Percentiles rank a stretch among this genome's conserved stretches.
Evolutionary conservation across 768 basidiomycete species (phyloP).

Genomic region (Amanita rimosa): DNA sequence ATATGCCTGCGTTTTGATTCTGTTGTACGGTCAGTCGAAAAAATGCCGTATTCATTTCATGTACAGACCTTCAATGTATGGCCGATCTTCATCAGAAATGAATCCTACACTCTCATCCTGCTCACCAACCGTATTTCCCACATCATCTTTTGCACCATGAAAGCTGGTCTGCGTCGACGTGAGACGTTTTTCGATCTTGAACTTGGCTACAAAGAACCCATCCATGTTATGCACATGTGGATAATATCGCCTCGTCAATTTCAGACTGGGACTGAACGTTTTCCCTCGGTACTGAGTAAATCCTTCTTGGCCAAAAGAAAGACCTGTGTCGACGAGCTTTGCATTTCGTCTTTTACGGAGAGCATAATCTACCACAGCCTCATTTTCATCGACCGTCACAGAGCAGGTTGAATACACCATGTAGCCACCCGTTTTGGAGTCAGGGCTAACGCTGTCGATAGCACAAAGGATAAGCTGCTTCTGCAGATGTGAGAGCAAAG

Average conservation of each 20-base stretch:
- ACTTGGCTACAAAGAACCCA: conserved; percentile 97
- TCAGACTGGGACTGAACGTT: conserved; percentile 69
- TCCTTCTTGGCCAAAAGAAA: conserved; percentile 89
- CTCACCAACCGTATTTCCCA: conserved; percentile 18
- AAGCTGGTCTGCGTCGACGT: conserved; percentile 30
- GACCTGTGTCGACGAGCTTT: conserved; percentile 84
- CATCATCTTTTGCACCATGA: conserved; percentile 18
- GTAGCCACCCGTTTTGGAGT: conserved; percentile 86
- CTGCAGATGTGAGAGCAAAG: conserved; percentile 91
- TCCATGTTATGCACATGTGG: conserved; percentile 99
- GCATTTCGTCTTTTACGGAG: conserved; percentile 89
- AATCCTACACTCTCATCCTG: conserved; percentile 42
- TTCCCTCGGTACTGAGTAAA: conserved; percentile 89
- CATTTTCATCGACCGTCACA: conserved; percentile 97
- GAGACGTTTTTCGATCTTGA: conserved; percentile 79
- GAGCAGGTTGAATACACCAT: conserved; percentile 98
- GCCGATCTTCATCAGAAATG: conserved; percentile 65
- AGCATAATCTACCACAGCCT: conserved; percentile 96
- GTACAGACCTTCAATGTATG: conserved; percentile 68
- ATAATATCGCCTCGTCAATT: conserved; percentile 81
- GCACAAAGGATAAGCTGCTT: conserved; percentile 98
- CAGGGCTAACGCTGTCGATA: conserved; percentile 87
- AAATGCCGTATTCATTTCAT: neutral
- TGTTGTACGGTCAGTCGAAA: conserved; percentile 14
- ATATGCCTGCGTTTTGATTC: conserved; percentile 66